Percentiles rank a stretch among this genome's conserved stretches.
Conservation (phyloP, 2,329 filamentous ascomycete species). For the Ceratocystis harringtonii region DNA sequence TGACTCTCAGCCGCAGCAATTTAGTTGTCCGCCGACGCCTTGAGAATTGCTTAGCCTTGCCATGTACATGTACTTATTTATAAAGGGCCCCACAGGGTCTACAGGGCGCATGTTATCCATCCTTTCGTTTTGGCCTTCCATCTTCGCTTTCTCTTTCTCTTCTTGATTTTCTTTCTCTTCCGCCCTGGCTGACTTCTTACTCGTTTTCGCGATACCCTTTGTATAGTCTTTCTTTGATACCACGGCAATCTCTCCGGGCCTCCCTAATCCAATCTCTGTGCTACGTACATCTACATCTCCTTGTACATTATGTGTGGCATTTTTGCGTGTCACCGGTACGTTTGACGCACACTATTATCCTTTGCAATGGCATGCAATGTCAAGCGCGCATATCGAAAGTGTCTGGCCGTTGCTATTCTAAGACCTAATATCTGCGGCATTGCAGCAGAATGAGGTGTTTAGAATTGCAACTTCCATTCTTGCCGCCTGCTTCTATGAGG, state of each 20-base stretch:
- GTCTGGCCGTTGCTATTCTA: background rate
- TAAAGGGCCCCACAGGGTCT: background rate
- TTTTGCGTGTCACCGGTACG: slow-evolving; percentile 84
- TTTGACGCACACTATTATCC: slow-evolving; percentile 20
- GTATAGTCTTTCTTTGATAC: background rate
- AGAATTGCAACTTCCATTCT: background rate
- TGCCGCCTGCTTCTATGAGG: background rate
- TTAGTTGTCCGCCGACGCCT: background rate
- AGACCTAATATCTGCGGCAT: background rate
- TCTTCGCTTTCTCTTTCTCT: background rate
- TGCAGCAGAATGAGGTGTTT: background rate
- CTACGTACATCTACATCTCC: background rate
- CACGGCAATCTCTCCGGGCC: background rate
- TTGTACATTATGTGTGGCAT: slow-evolving; percentile 72
- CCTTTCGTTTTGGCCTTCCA: background rate
- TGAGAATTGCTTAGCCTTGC: background rate
- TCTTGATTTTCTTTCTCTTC: background rate
- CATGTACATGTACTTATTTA: background rate
- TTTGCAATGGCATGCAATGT: background rate
- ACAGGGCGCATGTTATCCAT: background rate
- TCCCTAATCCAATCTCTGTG: background rate
- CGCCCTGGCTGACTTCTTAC: background rate
- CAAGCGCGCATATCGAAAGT: background rate
- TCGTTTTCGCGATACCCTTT: background rate
- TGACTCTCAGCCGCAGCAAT: slow-evolving; percentile 3